A percentile compares a stretch with the other conserved stretches of the same genome.
These are phyloP conservation scores for Huntiella omanensis DNA, from an alignment of 2,329 filamentous ascomycete genomes.

Conservation along the genomic window DNA sequence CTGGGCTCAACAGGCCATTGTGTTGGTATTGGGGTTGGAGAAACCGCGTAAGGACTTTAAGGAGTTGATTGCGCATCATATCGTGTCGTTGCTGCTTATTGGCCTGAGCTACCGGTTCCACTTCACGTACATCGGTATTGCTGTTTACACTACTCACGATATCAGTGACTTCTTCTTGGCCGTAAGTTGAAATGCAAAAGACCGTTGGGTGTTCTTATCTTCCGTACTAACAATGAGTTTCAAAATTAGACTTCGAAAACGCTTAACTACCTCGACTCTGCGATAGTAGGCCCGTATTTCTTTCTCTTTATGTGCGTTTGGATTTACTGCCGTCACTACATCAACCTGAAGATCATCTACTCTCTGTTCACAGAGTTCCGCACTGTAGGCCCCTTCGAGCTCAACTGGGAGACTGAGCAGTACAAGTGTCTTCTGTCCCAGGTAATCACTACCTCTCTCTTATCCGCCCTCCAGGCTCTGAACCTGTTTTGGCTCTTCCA, in stretches of 20 bases:
- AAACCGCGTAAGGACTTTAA: slow-evolving; percentile 91
- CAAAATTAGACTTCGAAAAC: slow-evolving; percentile 58
- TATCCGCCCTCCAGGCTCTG: slow-evolving; percentile 50
- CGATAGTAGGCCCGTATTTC: slow-evolving; percentile 69
- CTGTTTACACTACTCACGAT: slow-evolving; percentile 88
- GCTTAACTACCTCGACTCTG: slow-evolving; percentile 73
- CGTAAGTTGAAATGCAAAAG: slow-evolving; percentile 29
- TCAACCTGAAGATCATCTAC: slow-evolving; percentile 60
- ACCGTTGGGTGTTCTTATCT: neutral
- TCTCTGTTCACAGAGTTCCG: slow-evolving; percentile 59
- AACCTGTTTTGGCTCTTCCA: slow-evolving; percentile 72
- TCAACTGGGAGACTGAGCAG: slow-evolving; percentile 59
- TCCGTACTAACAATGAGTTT: neutral
- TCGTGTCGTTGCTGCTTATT: slow-evolving; percentile 73
- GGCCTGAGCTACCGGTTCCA: slow-evolving; percentile 83
- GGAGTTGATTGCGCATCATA: slow-evolving; percentile 79
- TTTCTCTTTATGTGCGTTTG: slow-evolving; percentile 62
- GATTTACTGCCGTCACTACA: slow-evolving; percentile 78
- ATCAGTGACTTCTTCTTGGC: slow-evolving; percentile 92
- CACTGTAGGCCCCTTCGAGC: slow-evolving; percentile 53
- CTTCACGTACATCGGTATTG: slow-evolving; percentile 86
- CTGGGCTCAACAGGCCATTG: slow-evolving; percentile 88
- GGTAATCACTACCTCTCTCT: slow-evolving; percentile 44
- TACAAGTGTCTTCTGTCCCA: slow-evolving; percentile 60
- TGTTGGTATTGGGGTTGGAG: slow-evolving; percentile 70